A percentile compares a stretch with the other conserved stretches of the same genome.
Evolutionary conservation across 805 yeast species (phyloP).

Genomic region (Starmerella asiatica): DNA sequence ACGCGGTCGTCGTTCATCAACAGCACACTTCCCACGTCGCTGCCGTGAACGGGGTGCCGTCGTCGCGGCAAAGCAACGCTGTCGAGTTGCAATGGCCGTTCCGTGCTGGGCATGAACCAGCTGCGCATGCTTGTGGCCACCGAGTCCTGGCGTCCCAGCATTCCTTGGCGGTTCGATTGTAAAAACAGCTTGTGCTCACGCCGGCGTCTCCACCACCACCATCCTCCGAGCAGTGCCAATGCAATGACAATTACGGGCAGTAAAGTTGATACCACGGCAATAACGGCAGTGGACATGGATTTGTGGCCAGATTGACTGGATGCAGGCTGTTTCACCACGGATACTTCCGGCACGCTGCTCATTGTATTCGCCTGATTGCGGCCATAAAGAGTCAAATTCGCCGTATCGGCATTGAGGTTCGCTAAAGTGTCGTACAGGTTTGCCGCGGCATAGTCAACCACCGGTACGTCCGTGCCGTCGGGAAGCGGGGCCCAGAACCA

Average conservation of each 20-base stretch:
- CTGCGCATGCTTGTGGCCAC: slow-evolving; percentile 1
- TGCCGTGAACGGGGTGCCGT: neutral
- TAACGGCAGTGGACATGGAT: slow-evolving; percentile 23
- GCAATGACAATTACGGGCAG: slow-evolving; percentile 32
- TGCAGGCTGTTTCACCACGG: slow-evolving; percentile 11
- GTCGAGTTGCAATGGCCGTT: neutral
- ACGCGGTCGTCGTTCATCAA: slow-evolving; percentile 13
- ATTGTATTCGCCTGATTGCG: neutral
- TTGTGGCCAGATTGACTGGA: slow-evolving; percentile 4
- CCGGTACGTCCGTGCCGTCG: neutral
- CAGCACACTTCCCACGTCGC: slow-evolving; percentile 9
- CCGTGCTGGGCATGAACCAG: neutral
- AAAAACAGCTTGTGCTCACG: slow-evolving; percentile 17
- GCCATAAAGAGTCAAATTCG: slow-evolving; percentile 2
- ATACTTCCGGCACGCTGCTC: neutral
- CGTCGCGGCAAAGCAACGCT: neutral
- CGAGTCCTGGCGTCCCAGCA: slow-evolving; percentile 11
- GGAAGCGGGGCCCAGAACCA: slow-evolving; percentile 32
- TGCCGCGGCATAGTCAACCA: slow-evolving; percentile 7
- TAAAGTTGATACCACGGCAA: slow-evolving; percentile 37
- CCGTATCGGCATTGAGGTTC: neutral
- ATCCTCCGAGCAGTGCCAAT: slow-evolving; percentile 26
- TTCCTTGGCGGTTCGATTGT: slow-evolving; percentile 13
- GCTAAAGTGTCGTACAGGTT: slow-evolving; percentile 15
- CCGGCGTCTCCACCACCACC: slow-evolving; percentile 22